These are phyloP conservation scores for Penicillium crystallinum DNA, from an alignment of 495 filamentous ascomycete genomes.

Conservation along the genomic window DNA sequence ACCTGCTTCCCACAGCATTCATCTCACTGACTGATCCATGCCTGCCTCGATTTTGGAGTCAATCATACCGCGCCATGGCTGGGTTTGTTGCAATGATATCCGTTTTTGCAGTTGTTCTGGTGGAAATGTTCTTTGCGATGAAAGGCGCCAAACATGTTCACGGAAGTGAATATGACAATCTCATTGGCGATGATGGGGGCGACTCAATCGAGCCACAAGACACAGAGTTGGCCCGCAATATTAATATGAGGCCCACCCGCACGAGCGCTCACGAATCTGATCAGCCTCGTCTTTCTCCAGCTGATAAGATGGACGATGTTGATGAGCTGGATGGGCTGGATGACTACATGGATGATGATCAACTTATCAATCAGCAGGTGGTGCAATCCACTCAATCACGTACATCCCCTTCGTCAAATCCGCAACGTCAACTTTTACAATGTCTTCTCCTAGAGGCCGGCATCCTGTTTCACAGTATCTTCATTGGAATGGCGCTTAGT, in stretches of 20 bases:
- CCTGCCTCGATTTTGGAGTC: slow-evolving; percentile 68
- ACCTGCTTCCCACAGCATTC: slow-evolving; percentile 78
- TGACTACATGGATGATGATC: slow-evolving; percentile 21
- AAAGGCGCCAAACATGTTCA: slow-evolving; percentile 49
- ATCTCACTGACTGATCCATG: slow-evolving; percentile 74
- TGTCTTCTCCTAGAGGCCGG: slow-evolving; percentile 77
- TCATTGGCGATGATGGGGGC: slow-evolving; percentile 31
- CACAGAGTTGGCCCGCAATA: too few relatives aligned
- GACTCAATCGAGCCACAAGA: slow-evolving; percentile 19
- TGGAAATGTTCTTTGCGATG: slow-evolving; percentile 72
- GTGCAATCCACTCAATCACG: neutral
- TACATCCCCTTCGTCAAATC: slow-evolving; percentile 18
- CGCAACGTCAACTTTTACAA: slow-evolving; percentile 64
- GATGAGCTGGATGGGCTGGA: slow-evolving; percentile 27
- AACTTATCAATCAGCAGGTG: slow-evolving; percentile 12
- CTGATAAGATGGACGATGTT: slow-evolving; percentile 27
- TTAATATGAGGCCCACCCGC: too few relatives aligned
- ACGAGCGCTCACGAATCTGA: slow-evolving; percentile 10
- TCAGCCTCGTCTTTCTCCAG: neutral
- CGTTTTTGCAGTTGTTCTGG: slow-evolving; percentile 64
- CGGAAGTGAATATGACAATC: slow-evolving; percentile 41
- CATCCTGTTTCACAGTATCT: slow-evolving; percentile 82
- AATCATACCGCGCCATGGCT: slow-evolving; percentile 68
- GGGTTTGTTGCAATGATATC: slow-evolving; percentile 74
- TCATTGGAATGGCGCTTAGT: slow-evolving; percentile 86